These are phyloP conservation scores for Taxawa tesnikishii DNA, from an alignment of 2,329 filamentous ascomycete genomes.

Conservation along the genomic window DNA sequence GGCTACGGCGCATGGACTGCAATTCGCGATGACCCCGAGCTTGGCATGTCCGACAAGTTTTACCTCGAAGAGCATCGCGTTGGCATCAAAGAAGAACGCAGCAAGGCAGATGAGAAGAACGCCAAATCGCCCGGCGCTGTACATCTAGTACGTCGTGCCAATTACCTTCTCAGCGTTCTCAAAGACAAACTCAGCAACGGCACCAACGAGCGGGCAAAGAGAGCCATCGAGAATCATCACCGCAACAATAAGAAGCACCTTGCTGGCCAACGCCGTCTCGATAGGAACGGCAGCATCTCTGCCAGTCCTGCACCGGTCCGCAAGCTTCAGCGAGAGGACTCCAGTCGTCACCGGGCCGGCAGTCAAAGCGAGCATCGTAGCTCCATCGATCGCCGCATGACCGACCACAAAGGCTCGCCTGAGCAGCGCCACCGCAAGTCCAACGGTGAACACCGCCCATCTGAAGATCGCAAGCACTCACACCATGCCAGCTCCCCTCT, in stretches of 20 bases:
- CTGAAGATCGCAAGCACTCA: slow-evolving; percentile 36
- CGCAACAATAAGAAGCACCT: slow-evolving; percentile 78
- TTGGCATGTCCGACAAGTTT: slow-evolving; percentile 79
- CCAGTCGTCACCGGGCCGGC: slow-evolving; percentile 21
- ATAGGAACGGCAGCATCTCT: slow-evolving; percentile 48
- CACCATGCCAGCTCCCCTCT: slow-evolving; percentile 23
- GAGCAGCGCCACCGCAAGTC: slow-evolving; percentile 25
- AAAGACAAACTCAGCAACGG: slow-evolving; percentile 60
- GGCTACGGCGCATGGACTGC: slow-evolving; percentile 93
- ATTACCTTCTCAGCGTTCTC: slow-evolving; percentile 90
- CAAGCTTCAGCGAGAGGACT: slow-evolving; percentile 24
- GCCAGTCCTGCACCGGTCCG: slow-evolving; percentile 55
- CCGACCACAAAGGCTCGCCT: slow-evolving; percentile 27
- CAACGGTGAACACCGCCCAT: slow-evolving; percentile 29
- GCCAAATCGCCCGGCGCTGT: slow-evolving; percentile 94
- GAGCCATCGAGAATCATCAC: slow-evolving; percentile 81
- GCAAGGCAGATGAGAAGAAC: slow-evolving; percentile 54
- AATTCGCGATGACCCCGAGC: slow-evolving; percentile 81
- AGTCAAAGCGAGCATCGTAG: slow-evolving; percentile 23
- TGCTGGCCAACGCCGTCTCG: slow-evolving; percentile 47
- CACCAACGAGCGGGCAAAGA: slow-evolving; percentile 62
- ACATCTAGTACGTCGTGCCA: slow-evolving; percentile 84
- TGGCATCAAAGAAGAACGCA: slow-evolving; percentile 89
- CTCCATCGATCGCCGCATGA: slow-evolving; percentile 15
- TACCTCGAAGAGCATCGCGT: slow-evolving; percentile 97